Evolutionary conservation across 441 rosid genomes (phyloP), one percentile per base, ranked within the genome.

Genomic region (Isatis lusitanica): DNA sequence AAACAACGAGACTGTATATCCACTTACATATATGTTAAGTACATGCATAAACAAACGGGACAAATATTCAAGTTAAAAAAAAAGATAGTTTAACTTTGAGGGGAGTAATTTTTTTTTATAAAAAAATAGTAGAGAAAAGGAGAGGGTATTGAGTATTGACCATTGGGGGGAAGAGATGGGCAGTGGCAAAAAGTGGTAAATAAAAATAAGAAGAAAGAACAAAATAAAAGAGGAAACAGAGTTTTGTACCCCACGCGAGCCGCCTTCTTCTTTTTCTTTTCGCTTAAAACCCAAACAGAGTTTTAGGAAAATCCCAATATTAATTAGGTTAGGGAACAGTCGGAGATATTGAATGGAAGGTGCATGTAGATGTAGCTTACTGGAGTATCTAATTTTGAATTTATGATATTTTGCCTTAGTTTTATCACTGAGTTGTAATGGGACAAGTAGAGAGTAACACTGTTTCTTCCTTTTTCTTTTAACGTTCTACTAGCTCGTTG

Each of bases 221-320:
- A 12, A 12, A 36, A 51, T 3, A 35, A 75, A 60, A 51, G 57
- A 68, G 5, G 26, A 21, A 55, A 47, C 79, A 75, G 70, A 38
- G 66, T 46, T 66, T 31, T 72, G 77, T 66, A 39, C 77, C 81
- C 70, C 74, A 68, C 78, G 78, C 73, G 67, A 78, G 78, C 81
- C 81, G 60, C 68, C 77, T 9, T 10, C 61, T 52, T 51, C 8
- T 6, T 46, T 21, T 46, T 21, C 38, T 28, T 31, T 44, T 10
- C 17, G 47, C 64, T 38, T 38, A n/a, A 21, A 38, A 18, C 47
- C 47, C 30, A 31, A 56, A 56, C 61, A 56, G 8, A 53, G 59
- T 13, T 16, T 53, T 33, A 58, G 28, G 30, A 18, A 35, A 12
- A 53, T 16, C 61, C 61, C 21, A n/a, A 40, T 15, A n/a, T 6